These are phyloP conservation scores for Yamadazyma laniorum DNA, from an alignment of 805 yeast species.

Conservation along the genomic window DNA sequence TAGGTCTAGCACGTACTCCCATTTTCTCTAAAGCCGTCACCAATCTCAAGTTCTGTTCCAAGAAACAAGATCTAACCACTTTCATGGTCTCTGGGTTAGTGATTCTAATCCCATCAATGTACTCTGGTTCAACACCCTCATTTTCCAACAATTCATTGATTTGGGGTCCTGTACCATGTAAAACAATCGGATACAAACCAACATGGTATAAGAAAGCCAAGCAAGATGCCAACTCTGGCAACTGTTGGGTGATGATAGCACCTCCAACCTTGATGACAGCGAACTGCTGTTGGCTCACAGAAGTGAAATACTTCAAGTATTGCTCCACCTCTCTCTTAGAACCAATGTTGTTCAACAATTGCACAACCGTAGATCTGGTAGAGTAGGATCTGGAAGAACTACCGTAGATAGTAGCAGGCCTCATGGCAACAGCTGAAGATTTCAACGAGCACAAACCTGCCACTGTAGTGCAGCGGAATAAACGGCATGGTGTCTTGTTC, in stretches of 20 bases:
- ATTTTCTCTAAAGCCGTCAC: constrained; percentile 94
- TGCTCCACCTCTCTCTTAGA: constrained; percentile 98
- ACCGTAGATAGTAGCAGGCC: not conserved
- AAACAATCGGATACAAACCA: constrained; percentile 92
- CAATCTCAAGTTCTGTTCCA: constrained; percentile 90
- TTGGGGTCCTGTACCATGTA: constrained; percentile 99
- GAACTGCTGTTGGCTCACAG: constrained; percentile 93
- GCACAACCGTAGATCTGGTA: constrained; percentile 94
- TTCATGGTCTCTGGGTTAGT: constrained; percentile 94
- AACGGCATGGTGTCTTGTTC: constrained; percentile 1
- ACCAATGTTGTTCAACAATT: constrained; percentile 91
- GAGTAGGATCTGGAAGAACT: constrained; percentile 31
- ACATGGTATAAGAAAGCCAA: constrained; percentile 95
- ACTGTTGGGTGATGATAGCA: constrained; percentile 93
- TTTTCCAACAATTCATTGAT: constrained; percentile 90
- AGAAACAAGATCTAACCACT: constrained; percentile 91
- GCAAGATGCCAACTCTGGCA: constrained; percentile 91
- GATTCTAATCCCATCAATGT: constrained; percentile 93
- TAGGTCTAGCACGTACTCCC: constrained; percentile 98
- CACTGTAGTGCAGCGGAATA: no score
- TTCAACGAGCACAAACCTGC: not conserved
- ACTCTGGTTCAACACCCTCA: constrained; percentile 94
- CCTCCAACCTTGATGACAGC: constrained; percentile 99
- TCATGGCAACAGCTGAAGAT: not conserved
- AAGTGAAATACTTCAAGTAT: constrained; percentile 92